Conservation (phyloP, 768 basidiomycete genomes). For the Termitomyces sp. region DNA sequence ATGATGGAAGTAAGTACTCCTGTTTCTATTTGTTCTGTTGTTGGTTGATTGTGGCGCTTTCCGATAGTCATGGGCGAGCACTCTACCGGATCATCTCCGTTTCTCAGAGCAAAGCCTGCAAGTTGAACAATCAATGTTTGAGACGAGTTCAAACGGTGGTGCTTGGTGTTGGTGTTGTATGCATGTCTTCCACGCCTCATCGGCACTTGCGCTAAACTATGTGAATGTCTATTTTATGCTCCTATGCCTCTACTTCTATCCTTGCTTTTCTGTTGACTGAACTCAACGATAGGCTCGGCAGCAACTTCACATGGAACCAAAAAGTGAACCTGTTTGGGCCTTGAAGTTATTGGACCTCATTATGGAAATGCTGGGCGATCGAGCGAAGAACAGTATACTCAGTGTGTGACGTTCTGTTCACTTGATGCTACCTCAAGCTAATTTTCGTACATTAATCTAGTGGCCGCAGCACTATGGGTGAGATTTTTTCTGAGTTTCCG, state of each 20-base stretch:
- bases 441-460: constrained; percentile 25
- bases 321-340: constrained; percentile 37
- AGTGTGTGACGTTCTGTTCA: constrained; percentile 23
- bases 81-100: constrained; percentile 65
- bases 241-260: neutral
- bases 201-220: constrained; percentile 54
- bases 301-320: constrained; percentile 29
- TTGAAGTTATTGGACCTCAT: constrained; percentile 37
- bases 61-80: constrained; percentile 44
- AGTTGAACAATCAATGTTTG: constrained; percentile 72
- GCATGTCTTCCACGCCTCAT: constrained; percentile 69
- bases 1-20: constrained; percentile 35
- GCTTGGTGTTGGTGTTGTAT: constrained; percentile 80
- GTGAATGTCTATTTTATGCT: constrained; percentile 36
- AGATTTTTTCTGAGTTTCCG: constrained; percentile 16
- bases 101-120: constrained; percentile 66
- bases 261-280: neutral
- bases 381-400: constrained; percentile 43
- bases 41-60: neutral
- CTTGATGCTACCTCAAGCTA: neutral
- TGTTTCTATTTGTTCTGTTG: neutral
- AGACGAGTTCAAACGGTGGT: constrained; percentile 71
- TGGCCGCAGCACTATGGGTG: constrained; percentile 63
- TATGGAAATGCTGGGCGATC: constrained; percentile 41
- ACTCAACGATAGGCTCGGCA: constrained; percentile 30